phyloP scores from a whole-genome alignment of 345 rosid species.

The Syzygium grande region DNA sequence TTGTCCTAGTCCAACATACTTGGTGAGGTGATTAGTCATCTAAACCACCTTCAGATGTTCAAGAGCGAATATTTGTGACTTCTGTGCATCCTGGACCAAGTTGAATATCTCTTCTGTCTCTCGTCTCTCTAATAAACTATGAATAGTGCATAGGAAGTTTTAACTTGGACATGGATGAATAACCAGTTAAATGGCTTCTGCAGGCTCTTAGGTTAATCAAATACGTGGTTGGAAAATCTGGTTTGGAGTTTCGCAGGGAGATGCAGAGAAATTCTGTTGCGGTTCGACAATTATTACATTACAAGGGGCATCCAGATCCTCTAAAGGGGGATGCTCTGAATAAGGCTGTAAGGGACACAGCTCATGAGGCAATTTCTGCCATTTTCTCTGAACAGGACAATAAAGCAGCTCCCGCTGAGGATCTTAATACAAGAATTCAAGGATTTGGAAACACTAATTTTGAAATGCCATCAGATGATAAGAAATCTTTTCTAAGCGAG shows the following conservation, averaged over 20 bases:
- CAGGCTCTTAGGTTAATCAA: slow-evolving; percentile 90
- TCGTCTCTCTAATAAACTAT: background rate
- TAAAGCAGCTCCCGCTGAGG: slow-evolving; percentile 51
- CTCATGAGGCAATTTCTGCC: slow-evolving; percentile 77
- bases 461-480: slow-evolving; percentile 69
- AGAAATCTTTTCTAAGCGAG: slow-evolving; percentile 82
- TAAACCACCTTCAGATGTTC: background rate
- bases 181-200: background rate
- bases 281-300: slow-evolving; percentile 73
- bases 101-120: background rate
- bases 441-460: slow-evolving; percentile 93
- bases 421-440: slow-evolving; percentile 63
- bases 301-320: slow-evolving; percentile 79
- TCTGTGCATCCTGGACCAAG: background rate
- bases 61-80: background rate
- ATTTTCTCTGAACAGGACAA: slow-evolving; percentile 76
- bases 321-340: slow-evolving; percentile 90
- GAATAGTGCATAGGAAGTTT: background rate
- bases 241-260: slow-evolving; percentile 84
- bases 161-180: background rate
- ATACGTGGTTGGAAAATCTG: slow-evolving; percentile 82
- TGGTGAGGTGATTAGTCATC: background rate
- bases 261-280: slow-evolving; percentile 89
- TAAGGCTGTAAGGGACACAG: slow-evolving; percentile 87
- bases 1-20: background rate